Conservation (phyloP, 495 filamentous ascomycete species). For the Aspergillus nanangensis region DNA sequence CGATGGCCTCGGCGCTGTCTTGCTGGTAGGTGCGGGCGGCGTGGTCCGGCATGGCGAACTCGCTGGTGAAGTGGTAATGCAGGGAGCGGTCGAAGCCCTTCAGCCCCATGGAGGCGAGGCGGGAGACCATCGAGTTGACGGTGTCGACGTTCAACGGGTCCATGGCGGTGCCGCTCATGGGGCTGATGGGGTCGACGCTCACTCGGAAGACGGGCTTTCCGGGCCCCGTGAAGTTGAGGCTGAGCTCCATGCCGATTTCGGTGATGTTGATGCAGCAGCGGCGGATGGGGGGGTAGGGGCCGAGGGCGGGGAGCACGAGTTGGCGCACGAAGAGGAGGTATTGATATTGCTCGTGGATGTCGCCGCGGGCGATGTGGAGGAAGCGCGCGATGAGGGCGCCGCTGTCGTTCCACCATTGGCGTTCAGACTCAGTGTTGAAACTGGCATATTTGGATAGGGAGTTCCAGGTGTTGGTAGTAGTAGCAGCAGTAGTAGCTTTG, state of each 20-base stretch:
- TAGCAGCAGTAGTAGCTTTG: no score
- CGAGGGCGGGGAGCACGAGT: conserved; percentile 6
- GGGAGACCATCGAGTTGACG: neutral
- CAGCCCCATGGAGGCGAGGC: neutral
- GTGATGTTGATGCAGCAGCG: conserved; percentile 8
- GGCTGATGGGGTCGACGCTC: conserved; percentile 12
- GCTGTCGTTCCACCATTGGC: conserved; percentile 7
- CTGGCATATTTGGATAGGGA: no score
- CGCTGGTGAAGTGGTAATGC: conserved; percentile 1
- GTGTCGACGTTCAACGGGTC: conserved; percentile 9
- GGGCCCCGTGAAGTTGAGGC: conserved; percentile 14
- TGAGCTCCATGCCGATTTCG: conserved; percentile 14
- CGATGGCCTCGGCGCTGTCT: no score
- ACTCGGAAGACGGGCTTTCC: conserved; percentile 7
- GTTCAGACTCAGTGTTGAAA: no score
- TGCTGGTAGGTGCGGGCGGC: no score
- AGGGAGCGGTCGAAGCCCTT: neutral
- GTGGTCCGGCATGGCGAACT: neutral
- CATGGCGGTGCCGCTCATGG: neutral
- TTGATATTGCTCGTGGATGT: neutral
- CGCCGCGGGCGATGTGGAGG: neutral
- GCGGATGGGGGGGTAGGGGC: conserved; percentile 7
- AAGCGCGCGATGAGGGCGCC: conserved; percentile 1
- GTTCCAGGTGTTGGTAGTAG: no score
- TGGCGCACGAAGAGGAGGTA: conserved; percentile 2